Percentiles rank a stretch among this genome's conserved stretches.
Conservation (phyloP, 495 filamentous ascomycete species). For the Ramalina peruviana region DNA sequence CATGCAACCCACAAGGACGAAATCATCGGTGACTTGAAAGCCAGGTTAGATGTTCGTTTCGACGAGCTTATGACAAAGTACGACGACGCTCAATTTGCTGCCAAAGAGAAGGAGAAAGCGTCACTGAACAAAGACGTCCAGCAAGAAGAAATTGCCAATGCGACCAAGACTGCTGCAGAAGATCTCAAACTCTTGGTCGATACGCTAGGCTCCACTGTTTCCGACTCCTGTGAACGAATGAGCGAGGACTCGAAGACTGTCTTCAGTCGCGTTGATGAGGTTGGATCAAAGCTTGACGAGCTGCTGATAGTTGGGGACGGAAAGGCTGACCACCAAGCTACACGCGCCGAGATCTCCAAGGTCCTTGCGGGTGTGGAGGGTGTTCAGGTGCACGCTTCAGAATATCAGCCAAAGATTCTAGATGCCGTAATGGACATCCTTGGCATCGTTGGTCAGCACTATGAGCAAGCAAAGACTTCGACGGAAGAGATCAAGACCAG, state of each 20-base stretch:
- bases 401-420: slow-evolving; percentile 75
- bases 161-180: slow-evolving; percentile 65
- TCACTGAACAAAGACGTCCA: slow-evolving; percentile 50
- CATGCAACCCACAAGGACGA: slow-evolving; percentile 46
- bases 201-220: slow-evolving; percentile 66
- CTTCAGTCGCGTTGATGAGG: slow-evolving; percentile 61
- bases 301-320: slow-evolving; percentile 50
- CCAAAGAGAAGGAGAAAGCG: slow-evolving; percentile 55
- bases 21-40: slow-evolving; percentile 39
- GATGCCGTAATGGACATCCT: slow-evolving; percentile 72
- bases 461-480: slow-evolving; percentile 45
- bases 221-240: slow-evolving; percentile 73
- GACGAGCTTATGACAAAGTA: slow-evolving; percentile 65
- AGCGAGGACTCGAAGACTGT: slow-evolving; percentile 72
- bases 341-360: slow-evolving; percentile 60
- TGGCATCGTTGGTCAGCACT: slow-evolving; percentile 66
- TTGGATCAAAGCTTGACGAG: slow-evolving; percentile 55
- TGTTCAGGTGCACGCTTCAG: slow-evolving; percentile 58
- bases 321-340: slow-evolving; percentile 63
- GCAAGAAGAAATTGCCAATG: slow-evolving; percentile 53
- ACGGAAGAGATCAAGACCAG: slow-evolving; percentile 37
- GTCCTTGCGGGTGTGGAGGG: slow-evolving; percentile 55
- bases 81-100: slow-evolving; percentile 58
- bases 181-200: slow-evolving; percentile 75
- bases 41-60: slow-evolving; percentile 70